phyloP scores from a whole-genome alignment of 139 green algal species.

The Micractinium sp. region DNA sequence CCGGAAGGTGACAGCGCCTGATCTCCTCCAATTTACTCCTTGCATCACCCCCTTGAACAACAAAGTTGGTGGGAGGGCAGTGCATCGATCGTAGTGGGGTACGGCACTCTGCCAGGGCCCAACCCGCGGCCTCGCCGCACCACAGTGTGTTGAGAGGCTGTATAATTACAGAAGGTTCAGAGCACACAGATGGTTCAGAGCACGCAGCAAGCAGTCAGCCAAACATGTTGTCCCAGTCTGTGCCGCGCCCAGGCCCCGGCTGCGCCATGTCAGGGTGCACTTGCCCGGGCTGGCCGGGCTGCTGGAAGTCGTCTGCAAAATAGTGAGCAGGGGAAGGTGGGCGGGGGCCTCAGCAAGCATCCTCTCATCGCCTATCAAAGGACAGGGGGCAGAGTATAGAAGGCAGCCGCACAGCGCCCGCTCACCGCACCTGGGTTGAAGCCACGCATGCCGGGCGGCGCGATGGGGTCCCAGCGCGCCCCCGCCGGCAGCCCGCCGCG shows the following conservation, averaged over 20 bases:
- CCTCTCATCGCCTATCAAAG: neutral
- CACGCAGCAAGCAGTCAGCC: neutral
- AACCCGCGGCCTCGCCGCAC: no score
- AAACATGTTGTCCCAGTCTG: constrained; percentile 44
- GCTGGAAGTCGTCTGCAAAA: constrained; percentile 28
- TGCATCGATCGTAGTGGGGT: no score
- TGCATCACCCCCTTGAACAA: no score
- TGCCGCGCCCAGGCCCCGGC: constrained; percentile 35
- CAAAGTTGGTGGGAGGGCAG: no score
- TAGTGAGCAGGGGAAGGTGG: neutral
- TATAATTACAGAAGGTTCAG: no score
- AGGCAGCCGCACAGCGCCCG: neutral
- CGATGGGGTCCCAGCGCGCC: constrained; percentile 60
- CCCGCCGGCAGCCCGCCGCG: constrained; percentile 23
- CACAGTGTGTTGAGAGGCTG: no score
- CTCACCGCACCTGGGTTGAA: constrained; percentile 41
- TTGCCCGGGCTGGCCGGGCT: neutral
- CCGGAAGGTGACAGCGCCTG: no score
- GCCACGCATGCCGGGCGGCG: constrained; percentile 52
- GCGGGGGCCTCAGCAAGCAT: neutral
- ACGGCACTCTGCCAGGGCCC: no score
- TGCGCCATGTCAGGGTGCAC: constrained; percentile 55
- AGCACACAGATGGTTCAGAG: no score
- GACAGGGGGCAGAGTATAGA: neutral
- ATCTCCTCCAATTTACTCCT: no score